phyloP scores from a whole-genome alignment of 352 stramenopile genomes.

The Peronospora tabacina region DNA sequence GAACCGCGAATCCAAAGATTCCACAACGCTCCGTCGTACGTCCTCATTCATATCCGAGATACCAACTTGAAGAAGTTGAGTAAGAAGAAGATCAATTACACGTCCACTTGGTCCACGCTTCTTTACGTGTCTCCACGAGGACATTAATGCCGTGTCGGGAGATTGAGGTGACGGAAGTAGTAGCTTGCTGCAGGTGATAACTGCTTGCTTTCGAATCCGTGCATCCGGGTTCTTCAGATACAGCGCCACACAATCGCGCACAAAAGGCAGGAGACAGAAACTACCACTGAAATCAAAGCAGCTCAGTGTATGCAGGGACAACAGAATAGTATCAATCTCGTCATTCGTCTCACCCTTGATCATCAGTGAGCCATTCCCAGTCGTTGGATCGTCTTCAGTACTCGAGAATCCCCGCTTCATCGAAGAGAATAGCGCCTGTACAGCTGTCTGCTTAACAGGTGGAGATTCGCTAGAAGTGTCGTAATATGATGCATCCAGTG shows the following conservation, averaged over 20 bases:
- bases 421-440: conserved; percentile 64
- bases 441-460: conserved; percentile 40
- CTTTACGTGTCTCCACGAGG: conserved; percentile 55
- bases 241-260: conserved; percentile 88
- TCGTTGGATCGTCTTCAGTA: conserved; percentile 21
- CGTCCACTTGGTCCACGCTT: conserved; percentile 77
- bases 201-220: conserved; percentile 87
- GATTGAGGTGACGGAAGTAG: conserved; percentile 39
- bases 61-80: conserved; percentile 87
- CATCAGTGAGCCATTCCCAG: conserved; percentile 27
- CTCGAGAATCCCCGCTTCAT: conserved; percentile 59
- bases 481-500: conserved; percentile 23
- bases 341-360: conserved; percentile 75
- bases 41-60: conserved; percentile 88
- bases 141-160: conserved; percentile 18
- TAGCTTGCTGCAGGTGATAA: conserved; percentile 76
- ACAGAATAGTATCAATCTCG: conserved; percentile 72
- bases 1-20: conserved; percentile 89
- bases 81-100: conserved; percentile 92
- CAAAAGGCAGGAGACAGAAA: conserved; percentile 93
- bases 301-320: conserved; percentile 91
- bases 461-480: conserved; percentile 24
- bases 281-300: conserved; percentile 89
- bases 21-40: conserved; percentile 91
- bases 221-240: conserved; percentile 89